A percentile compares a stretch with the other conserved stretches of the same genome.
Evolutionary conservation across 2,329 filamentous ascomycete genomes (phyloP).

Genomic region (Pezicula neosporulosa): DNA sequence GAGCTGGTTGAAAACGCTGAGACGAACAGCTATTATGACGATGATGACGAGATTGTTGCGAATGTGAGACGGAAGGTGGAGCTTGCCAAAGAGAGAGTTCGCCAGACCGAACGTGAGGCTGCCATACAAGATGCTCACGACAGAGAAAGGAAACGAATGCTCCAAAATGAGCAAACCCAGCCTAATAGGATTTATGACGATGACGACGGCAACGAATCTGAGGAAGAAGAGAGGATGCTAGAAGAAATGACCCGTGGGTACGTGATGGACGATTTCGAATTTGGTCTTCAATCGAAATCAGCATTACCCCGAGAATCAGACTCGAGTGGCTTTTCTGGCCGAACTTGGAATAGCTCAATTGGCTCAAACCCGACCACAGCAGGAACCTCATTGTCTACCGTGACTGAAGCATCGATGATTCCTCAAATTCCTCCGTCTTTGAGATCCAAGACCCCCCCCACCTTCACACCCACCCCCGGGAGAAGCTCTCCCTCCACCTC

Average conservation of each 20-base stretch:
- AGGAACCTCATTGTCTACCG: constrained; percentile 66
- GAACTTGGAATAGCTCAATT: constrained; percentile 78
- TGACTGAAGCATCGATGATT: constrained; percentile 51
- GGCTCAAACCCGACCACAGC: constrained; percentile 69
- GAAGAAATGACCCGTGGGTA: constrained; percentile 88
- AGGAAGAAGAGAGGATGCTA: constrained; percentile 72
- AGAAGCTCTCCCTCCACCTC: constrained; percentile 35
- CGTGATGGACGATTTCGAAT: constrained; percentile 77
- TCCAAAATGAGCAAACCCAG: constrained; percentile 15
- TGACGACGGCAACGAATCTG: constrained; percentile 61
- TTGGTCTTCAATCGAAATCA: constrained; percentile 65
- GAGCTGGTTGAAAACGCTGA: constrained; percentile 59
- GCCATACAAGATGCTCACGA: constrained; percentile 58
- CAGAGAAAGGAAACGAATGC: constrained; percentile 47
- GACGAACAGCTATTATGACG: constrained; percentile 31
- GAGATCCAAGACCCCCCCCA: constrained; percentile 19
- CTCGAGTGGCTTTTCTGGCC: constrained; percentile 73
- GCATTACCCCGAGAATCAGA: constrained; percentile 74
- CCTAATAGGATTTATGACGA: constrained; percentile 48
- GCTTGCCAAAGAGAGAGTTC: constrained; percentile 70
- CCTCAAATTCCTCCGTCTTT: constrained; percentile 21
- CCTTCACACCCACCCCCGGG: constrained; percentile 19
- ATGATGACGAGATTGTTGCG: constrained; percentile 43
- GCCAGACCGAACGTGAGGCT: constrained; percentile 69
- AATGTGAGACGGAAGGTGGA: constrained; percentile 66